These are phyloP conservation scores for Diaporthe batatas DNA, from an alignment of 2,329 filamentous ascomycete species.

Conservation along the genomic window DNA sequence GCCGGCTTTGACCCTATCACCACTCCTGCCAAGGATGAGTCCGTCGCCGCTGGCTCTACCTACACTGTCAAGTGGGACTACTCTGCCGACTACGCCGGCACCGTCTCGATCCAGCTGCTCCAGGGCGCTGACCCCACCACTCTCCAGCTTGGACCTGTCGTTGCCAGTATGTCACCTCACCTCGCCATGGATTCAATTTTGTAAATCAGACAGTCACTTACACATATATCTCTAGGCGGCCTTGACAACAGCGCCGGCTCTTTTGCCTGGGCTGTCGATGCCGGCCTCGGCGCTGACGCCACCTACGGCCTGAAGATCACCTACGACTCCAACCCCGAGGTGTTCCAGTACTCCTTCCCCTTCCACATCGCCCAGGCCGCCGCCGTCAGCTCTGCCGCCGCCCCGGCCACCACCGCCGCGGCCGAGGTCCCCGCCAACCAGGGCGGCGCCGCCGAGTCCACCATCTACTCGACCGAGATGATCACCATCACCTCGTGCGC, in stretches of 20 bases:
- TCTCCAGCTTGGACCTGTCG: conserved; percentile 56
- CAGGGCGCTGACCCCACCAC: conserved; percentile 61
- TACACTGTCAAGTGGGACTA: conserved; percentile 67
- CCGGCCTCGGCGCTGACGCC: conserved; percentile 58
- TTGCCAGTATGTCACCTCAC: conserved; percentile 63
- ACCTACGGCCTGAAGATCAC: conserved; percentile 71
- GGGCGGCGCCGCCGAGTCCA: conserved; percentile 48
- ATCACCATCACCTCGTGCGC: conserved; percentile 73
- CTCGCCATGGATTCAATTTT: no score
- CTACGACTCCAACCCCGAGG: conserved; percentile 54
- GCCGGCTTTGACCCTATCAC: conserved; percentile 67
- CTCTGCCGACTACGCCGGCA: conserved; percentile 55
- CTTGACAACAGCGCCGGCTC: conserved; percentile 59
- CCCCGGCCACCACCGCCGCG: conserved; percentile 56
- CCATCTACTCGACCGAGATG: conserved; percentile 70
- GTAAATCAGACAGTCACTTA: neutral
- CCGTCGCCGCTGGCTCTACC: conserved; percentile 62
- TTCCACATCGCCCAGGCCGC: conserved; percentile 63
- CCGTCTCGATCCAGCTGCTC: conserved; percentile 67
- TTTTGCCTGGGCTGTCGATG: conserved; percentile 67
- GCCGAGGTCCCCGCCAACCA: conserved; percentile 55
- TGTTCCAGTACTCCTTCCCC: conserved; percentile 74
- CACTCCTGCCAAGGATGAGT: conserved; percentile 59
- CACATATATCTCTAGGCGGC: conserved; percentile 49
- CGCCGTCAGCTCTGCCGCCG: conserved; percentile 42